Percentiles rank a stretch among this genome's conserved stretches.
Conservation (phyloP, 2,329 filamentous ascomycete genomes). For the Neoascochyta sp. region DNA sequence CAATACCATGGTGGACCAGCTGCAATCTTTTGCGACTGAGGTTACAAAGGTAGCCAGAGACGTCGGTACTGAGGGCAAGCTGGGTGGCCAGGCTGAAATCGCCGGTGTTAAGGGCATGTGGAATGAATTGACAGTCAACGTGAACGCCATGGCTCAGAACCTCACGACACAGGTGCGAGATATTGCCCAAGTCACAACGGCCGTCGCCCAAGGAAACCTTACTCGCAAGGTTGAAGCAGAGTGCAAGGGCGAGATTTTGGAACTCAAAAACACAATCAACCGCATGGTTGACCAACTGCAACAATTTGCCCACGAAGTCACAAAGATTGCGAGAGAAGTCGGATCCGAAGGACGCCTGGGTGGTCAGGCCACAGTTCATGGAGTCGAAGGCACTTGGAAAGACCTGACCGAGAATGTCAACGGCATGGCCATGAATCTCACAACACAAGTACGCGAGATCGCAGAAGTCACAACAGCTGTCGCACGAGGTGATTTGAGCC, state of each 20-base stretch:
- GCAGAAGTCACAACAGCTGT: constrained; percentile 53
- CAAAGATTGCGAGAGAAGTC: constrained; percentile 52
- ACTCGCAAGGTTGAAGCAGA: constrained; percentile 51
- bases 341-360: constrained; percentile 51
- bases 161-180: constrained; percentile 53
- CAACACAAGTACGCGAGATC: constrained; percentile 52
- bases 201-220: constrained; percentile 51
- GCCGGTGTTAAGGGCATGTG: constrained; percentile 62
- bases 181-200: constrained; percentile 52
- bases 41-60: constrained; percentile 63
- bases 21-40: constrained; percentile 63
- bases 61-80: constrained; percentile 61
- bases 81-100: constrained; percentile 62
- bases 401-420: constrained; percentile 54
- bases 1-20: constrained; percentile 64
- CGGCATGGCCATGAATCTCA: constrained; percentile 52
- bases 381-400: constrained; percentile 53
- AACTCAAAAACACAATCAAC: constrained; percentile 52
- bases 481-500: constrained; percentile 50
- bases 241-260: constrained; percentile 51
- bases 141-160: constrained; percentile 54
- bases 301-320: constrained; percentile 53
- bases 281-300: constrained; percentile 53
- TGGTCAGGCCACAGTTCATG: constrained; percentile 51
- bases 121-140: constrained; percentile 59